Percentiles rank a stretch among this genome's conserved stretches.
Evolutionary conservation across 176 grass and related monocot species (phyloP).

Genomic region (Puccinellia tenuiflora): DNA sequence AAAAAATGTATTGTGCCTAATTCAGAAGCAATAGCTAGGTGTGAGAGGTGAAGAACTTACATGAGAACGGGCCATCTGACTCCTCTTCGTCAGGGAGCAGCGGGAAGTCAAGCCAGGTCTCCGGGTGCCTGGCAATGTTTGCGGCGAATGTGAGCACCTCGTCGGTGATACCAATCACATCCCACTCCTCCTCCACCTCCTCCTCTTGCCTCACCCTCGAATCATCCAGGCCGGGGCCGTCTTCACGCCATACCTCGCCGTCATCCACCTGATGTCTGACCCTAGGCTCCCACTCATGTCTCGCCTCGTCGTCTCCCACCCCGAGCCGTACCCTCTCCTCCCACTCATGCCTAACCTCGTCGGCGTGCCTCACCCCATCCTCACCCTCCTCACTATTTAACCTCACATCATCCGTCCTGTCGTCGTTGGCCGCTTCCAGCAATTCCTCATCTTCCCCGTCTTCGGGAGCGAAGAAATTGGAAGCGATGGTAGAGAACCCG

Average conservation of each 20-base stretch:
- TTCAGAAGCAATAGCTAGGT: neutral
- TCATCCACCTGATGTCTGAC: neutral
- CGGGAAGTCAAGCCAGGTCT: conserved; percentile 96
- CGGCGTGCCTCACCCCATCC: neutral
- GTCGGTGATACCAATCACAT: conserved; percentile 76
- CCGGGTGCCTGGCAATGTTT: conserved; percentile 84
- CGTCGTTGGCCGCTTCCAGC: neutral
- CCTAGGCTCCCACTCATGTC: neutral
- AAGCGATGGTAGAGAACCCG: conserved; percentile 76
- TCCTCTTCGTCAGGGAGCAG: conserved; percentile 80
- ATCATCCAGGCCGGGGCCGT: neutral
- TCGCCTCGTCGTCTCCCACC: neutral
- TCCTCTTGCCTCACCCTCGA: conserved; percentile 4
- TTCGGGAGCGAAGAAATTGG: conserved; percentile 65
- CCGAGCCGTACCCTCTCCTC: conserved; percentile 3
- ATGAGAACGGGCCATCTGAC: conserved; percentile 61
- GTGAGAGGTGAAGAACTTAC: conserved; percentile 30
- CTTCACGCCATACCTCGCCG: neutral
- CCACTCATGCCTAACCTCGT: conserved; percentile 21
- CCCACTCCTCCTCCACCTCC: conserved; percentile 38
- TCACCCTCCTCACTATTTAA: neutral
- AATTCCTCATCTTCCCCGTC: conserved; percentile 43
- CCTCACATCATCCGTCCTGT: neutral
- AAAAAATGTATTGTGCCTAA: neutral
- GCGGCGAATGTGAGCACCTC: conserved; percentile 80